Conservation (phyloP, 2,329 filamentous ascomycete species). For the Venturia oleaginea region DNA sequence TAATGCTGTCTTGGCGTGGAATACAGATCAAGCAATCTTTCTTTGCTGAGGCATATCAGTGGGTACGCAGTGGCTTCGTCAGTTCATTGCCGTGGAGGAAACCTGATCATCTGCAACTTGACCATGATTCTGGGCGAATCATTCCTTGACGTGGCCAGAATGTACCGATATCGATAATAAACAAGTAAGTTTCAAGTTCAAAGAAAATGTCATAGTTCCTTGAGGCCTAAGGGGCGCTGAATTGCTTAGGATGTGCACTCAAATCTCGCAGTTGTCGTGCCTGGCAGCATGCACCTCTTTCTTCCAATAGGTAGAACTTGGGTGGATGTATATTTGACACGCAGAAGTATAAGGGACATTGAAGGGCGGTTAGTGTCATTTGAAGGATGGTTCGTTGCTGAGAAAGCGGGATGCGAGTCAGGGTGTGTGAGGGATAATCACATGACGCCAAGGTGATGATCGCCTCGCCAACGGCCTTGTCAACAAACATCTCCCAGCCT, state of each 20-base stretch:
- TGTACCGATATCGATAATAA: too few relatives aligned
- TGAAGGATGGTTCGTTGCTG: not conserved
- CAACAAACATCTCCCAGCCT: not conserved
- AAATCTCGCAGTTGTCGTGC: not conserved
- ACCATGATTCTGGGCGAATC: too few relatives aligned
- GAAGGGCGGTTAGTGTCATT: not conserved
- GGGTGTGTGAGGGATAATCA: not conserved
- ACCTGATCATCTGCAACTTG: too few relatives aligned
- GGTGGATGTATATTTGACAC: not conserved
- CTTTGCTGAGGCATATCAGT: too few relatives aligned
- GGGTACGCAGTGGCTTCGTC: too few relatives aligned
- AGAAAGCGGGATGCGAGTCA: not conserved
- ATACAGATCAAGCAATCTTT: not conserved
- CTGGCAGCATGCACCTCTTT: not conserved
- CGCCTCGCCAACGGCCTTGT: not conserved
- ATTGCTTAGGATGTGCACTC: not conserved
- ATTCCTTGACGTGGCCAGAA: too few relatives aligned
- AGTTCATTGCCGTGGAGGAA: too few relatives aligned
- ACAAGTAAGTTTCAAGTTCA: too few relatives aligned
- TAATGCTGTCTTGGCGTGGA: not conserved
- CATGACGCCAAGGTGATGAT: too few relatives aligned
- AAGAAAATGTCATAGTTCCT: too few relatives aligned
- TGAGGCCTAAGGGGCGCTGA: not conserved
- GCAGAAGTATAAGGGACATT: not conserved
- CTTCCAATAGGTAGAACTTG: not conserved